Conservation (phyloP, 2,329 filamentous ascomycete genomes). For the Fusarium luffae region DNA sequence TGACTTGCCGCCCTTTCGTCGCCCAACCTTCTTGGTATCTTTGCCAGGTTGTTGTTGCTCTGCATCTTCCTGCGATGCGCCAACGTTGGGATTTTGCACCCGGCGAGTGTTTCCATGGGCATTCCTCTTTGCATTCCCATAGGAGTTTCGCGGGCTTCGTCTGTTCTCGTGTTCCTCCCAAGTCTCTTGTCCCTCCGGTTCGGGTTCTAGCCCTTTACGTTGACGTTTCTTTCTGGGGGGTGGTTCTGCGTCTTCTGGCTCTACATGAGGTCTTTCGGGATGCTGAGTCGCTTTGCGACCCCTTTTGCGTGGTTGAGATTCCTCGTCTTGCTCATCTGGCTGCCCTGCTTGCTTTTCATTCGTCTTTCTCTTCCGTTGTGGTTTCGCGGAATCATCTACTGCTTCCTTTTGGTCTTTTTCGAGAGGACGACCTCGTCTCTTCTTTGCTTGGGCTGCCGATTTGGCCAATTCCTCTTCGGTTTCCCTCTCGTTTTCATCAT, state of each 20-base stretch:
- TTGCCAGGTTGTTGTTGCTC: constrained; percentile 20
- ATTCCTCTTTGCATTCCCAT: constrained; percentile 20
- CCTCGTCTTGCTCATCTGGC: constrained; percentile 20
- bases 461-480: background rate
- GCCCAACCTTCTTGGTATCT: constrained; percentile 30
- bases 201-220: constrained; percentile 2
- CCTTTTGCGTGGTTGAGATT: constrained; percentile 25
- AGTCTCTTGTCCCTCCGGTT: background rate
- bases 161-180: constrained; percentile 13
- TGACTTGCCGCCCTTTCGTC: constrained; percentile 15
- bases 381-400: constrained; percentile 28
- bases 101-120: constrained; percentile 35
- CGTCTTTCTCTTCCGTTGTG: constrained; percentile 24
- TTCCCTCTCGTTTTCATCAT: background rate
- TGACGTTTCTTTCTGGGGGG: constrained; percentile 29
- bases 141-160: constrained; percentile 37
- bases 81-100: constrained; percentile 7
- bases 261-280: constrained; percentile 8
- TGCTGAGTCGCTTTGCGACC: constrained; percentile 16
- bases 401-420: background rate
- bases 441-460: background rate
- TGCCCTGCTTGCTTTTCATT: constrained; percentile 21
- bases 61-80: constrained; percentile 3
- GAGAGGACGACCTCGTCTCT: background rate
- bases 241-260: constrained; percentile 22